Base-by-base conservation (phyloP, 2,329 filamentous ascomycete species). In the Microdochium trichocladiopsis region DNA sequence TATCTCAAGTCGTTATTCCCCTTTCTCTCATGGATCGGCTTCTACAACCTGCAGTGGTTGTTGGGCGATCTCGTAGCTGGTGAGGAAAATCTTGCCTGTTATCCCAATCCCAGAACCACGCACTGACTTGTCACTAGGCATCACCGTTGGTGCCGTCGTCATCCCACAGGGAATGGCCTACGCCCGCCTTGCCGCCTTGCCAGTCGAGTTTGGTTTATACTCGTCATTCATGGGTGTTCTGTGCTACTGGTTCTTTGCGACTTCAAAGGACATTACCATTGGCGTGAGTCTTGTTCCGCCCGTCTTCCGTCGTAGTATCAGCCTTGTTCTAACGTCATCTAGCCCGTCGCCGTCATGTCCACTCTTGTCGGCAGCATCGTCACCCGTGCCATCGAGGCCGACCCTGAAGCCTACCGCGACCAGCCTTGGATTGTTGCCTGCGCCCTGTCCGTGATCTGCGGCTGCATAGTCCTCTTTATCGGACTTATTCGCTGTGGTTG, bases 91-190 rank as follows among this genome's bases (percentile, higher is more conserved):
- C 48, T 43, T 10, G 50, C 61, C 24, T 9, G 25, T 10, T 16
- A 24, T 3, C n/a, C 21, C 2, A 25, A 16, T 25, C 60, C n/a
- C n/a, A n/a, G n/a, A n/a, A 70, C 36, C 22, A 33, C 49, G 50
- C 24, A 24, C 22, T 54, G 60, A 23, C 57, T 28, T 22, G 51
- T 14, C 31, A 51, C 25, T 25, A 74, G 72, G 72, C 52, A 72
- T 76, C 60, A 83, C 80, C 2, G 77, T 82, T 52, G 79, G 80
- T n/a, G 77, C 78, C 33, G 75, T 83, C 23, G 91, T 96, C 24
- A 89, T 97, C n/a, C 93, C 93, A 5, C 93, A 97, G 66, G 87
- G 90, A 56, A 96, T 97, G 93, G 92, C 93, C 1, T 97, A 97
- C 70, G 92, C 93, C 25, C 77, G 85, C 55, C 78, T 97, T 24